Evolutionary conservation across 768 basidiomycete genomes (phyloP).

Genomic region (Lentinula aciculospora): DNA sequence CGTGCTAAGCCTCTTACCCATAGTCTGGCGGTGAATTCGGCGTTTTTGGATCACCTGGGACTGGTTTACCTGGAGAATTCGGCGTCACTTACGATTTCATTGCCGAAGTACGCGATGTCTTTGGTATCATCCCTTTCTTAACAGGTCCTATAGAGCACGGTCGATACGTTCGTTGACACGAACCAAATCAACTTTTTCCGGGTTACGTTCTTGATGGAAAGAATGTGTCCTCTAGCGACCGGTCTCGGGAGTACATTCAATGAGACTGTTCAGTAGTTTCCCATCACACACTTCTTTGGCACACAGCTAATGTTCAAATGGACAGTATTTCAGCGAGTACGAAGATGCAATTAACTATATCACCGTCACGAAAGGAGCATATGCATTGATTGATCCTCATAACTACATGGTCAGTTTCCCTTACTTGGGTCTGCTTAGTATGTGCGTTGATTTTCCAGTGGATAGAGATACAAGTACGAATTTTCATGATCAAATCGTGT

Average conservation of each 20-base stretch:
- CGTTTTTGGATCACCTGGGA: slow-evolving; percentile 29
- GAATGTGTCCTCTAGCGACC: slow-evolving; percentile 32
- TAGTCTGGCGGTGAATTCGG: slow-evolving; percentile 46
- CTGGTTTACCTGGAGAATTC: slow-evolving; percentile 38
- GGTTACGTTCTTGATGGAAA: slow-evolving; percentile 43
- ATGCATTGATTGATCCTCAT: slow-evolving; percentile 39
- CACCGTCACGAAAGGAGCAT: slow-evolving; percentile 33
- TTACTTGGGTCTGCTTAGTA: neutral
- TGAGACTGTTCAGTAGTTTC: slow-evolving; percentile 28
- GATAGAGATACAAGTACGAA: slow-evolving; percentile 33
- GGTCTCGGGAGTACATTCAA: slow-evolving; percentile 38
- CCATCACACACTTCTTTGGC: neutral
- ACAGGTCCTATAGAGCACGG: slow-evolving; percentile 25
- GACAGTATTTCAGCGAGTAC: slow-evolving; percentile 37
- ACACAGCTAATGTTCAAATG: neutral
- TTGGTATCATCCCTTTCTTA: neutral
- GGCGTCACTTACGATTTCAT: slow-evolving; percentile 40
- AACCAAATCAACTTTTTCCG: slow-evolving; percentile 46
- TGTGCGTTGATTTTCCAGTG: neutral
- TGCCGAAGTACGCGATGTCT: slow-evolving; percentile 29
- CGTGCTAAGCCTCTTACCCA: neutral
- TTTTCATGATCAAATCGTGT: neutral
- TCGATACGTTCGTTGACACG: slow-evolving; percentile 41
- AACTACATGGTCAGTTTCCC: slow-evolving; percentile 30
- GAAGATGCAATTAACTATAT: slow-evolving; percentile 39